Evolutionary conservation across 164 flowering plant genomes (phyloP), one percentile per base, ranked within the genome.

Genomic region (Piper longum): DNA sequence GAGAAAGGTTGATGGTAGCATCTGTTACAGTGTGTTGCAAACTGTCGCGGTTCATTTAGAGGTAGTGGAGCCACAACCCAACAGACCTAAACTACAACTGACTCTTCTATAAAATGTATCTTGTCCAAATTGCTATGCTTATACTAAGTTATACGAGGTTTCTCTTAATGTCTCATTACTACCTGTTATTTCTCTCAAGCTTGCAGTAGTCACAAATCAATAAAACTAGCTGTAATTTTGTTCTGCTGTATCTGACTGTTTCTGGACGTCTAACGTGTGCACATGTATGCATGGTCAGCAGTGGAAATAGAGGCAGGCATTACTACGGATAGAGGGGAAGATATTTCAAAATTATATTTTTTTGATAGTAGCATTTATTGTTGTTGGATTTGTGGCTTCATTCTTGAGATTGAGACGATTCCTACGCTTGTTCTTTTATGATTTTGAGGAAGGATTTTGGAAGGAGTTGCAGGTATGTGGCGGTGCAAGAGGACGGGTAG

Each of bases 1-100:
- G 18, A 89, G 64, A 62, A 95, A 91, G 77, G 71, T 67, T 67
- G 86, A 89, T 60, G 82, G 87, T 4, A 81, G 84, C 69, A 19
- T 78, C 64, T 81, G 79, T 59, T 91, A 81, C 69, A 76, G 77
- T 45, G 77, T 87, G 68, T 74, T 95, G 63, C 91, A 91, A 71
- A 67, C 80, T 0, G 91, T 91, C 57, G 73, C 54, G 44, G 81
- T 95, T 65, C 97, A 86, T 73, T 70, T 95, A 85, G 96, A 93
- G 79, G 95, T 93, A 43, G 91, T 87, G 62, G 96, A 90, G 76
- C 95, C 88, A 44, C 97, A 88, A 69, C 96, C 99, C 12, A 83
- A 93, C 73, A 75, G 97, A 42, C 91, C 96, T 1, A 93, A 93
- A 74, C 93, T 93, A 54, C 84, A 85, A 62, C 95, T 90, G 41